Percentiles rank a stretch among this genome's conserved stretches.
Evolutionary conservation across 1,139 yeast genomes (phyloP).

Genomic region (Debaryomyces psychrophilus): DNA sequence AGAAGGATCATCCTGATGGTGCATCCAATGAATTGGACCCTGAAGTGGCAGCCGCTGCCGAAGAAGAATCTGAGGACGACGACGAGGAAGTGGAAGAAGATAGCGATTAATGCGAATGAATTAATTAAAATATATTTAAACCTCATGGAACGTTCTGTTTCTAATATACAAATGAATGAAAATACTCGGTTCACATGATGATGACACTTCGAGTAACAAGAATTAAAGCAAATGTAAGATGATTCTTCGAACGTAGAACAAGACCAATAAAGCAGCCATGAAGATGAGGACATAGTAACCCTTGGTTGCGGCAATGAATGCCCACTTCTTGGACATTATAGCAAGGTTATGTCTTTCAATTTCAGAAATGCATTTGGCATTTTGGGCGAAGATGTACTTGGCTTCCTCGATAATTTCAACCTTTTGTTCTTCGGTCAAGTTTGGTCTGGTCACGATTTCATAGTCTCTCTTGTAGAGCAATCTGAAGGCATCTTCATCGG

Average conservation of each 20-base stretch:
- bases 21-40: conserved; percentile 40
- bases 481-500: conserved; percentile 68
- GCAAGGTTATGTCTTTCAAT: conserved; percentile 65
- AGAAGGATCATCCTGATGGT: conserved; percentile 46
- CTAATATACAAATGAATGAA: conserved; percentile 8
- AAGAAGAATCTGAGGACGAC: conserved; percentile 17
- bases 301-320: conserved; percentile 56
- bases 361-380: conserved; percentile 62
- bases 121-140: background rate
- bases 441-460: conserved; percentile 73
- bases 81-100: conserved; percentile 12
- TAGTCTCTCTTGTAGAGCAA: conserved; percentile 71
- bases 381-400: conserved; percentile 64
- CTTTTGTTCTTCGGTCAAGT: conserved; percentile 70
- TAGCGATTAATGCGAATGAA: background rate
- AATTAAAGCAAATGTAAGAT: conserved; percentile 18
- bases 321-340: conserved; percentile 57
- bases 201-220: background rate
- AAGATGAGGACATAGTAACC: conserved; percentile 45
- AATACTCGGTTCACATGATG: background rate
- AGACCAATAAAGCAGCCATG: conserved; percentile 25
- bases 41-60: conserved; percentile 21
- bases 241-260: conserved; percentile 32
- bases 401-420: conserved; percentile 70
- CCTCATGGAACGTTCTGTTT: background rate